Evolutionary conservation across 2,329 filamentous ascomycete species (phyloP).

Genomic region (Seiridium unicorne): DNA sequence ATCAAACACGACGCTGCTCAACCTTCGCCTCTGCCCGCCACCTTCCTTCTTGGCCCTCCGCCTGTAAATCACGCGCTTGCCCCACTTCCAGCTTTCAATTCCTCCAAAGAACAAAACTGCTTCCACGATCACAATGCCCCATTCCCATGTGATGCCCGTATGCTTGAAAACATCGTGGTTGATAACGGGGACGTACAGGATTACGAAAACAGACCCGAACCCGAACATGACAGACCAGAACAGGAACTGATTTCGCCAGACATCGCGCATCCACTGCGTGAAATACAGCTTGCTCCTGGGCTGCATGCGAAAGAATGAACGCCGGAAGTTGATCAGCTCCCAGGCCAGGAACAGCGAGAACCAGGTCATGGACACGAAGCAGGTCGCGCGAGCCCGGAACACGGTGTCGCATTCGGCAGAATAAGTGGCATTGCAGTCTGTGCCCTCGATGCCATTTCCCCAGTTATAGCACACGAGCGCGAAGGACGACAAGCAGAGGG

Average conservation of each 20-base stretch:
- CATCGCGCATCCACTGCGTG: constrained; percentile 64
- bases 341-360: constrained; percentile 75
- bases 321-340: constrained; percentile 73
- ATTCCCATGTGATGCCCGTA: constrained; percentile 60
- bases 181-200: constrained; percentile 59
- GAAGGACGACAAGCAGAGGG: constrained; percentile 62
- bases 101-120: constrained; percentile 56
- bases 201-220: constrained; percentile 47
- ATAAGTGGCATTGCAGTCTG: constrained; percentile 59
- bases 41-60: constrained; percentile 18
- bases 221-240: constrained; percentile 60
- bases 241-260: constrained; percentile 72
- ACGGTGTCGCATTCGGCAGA: constrained; percentile 56
- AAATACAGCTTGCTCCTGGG: constrained; percentile 58
- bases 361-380: constrained; percentile 74
- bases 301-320: constrained; percentile 74
- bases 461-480: constrained; percentile 62
- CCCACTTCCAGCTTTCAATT: constrained; percentile 59
- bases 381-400: constrained; percentile 70
- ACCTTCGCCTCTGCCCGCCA: constrained; percentile 33
- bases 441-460: constrained; percentile 54
- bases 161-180: constrained; percentile 61
- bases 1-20: constrained; percentile 37
- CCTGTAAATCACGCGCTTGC: constrained; percentile 46
- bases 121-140: constrained; percentile 57